Conservation (phyloP, 371 early-diverging fungal genomes). For the Smittium mucronatum region DNA sequence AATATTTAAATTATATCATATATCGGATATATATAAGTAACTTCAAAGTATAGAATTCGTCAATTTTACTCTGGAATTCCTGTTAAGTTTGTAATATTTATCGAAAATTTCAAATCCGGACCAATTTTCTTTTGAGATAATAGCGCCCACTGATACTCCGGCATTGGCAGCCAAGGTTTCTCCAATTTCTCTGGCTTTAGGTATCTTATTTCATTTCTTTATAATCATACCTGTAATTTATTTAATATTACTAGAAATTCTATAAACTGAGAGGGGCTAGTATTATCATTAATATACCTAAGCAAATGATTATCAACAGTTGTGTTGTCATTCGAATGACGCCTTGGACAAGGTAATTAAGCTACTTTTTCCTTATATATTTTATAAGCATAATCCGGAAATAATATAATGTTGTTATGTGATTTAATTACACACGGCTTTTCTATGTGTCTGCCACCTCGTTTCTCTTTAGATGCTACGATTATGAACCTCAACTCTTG, state of each 20-base stretch:
- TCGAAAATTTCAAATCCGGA: background rate
- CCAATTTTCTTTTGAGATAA: background rate
- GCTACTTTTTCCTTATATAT: background rate
- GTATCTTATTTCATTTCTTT: background rate
- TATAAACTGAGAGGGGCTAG: background rate
- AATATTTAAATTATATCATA: background rate
- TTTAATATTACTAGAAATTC: background rate
- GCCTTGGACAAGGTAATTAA: background rate
- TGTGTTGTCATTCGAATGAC: background rate
- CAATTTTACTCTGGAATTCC: background rate
- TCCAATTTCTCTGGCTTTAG: conserved; percentile 2
- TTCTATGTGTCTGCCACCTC: background rate
- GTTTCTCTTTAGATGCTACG: conserved; percentile 1
- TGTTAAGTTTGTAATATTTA: background rate
- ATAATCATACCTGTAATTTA: background rate
- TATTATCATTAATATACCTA: background rate
- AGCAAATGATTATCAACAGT: background rate
- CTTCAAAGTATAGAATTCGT: background rate
- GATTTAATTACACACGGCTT: background rate
- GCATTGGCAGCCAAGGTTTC: background rate
- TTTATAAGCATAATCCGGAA: background rate
- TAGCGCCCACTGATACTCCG: background rate
- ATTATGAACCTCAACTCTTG: background rate
- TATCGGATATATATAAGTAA: background rate
- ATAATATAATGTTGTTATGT: background rate